Evolutionary conservation across 352 stramenopile genomes (phyloP), one percentile per base, ranked within the genome.

Genomic region (Phytophthora agathidicida): DNA sequence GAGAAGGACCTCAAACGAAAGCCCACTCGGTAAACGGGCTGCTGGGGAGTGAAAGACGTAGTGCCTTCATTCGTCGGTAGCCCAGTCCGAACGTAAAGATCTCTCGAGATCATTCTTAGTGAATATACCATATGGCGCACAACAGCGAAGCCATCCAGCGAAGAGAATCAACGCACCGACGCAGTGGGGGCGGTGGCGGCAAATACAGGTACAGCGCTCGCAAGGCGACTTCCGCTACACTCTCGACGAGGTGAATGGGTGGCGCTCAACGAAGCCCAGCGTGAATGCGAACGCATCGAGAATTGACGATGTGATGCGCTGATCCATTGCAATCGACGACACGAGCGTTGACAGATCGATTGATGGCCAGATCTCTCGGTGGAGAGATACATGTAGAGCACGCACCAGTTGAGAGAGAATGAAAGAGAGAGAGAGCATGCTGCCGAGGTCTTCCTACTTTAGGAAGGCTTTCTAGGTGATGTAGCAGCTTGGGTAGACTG

Each of bases 81-180:
- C n/a, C n/a, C n/a, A n/a, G n/a, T n/a, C n/a, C n/a, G n/a, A n/a
- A n/a, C n/a, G n/a, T n/a, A n/a, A n/a, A n/a, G n/a, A n/a, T n/a
- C n/a, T n/a, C n/a, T n/a, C n/a, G n/a, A n/a, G n/a, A n/a, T n/a
- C n/a, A n/a, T n/a, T n/a, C n/a, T n/a, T n/a, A n/a, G n/a, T n/a
- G n/a, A n/a, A n/a, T n/a, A n/a, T n/a, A n/a, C 60, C 67, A 75
- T 66, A 60, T 75, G 67, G 67, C 37, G 33, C 16, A n/a, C 24
- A 53, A 43, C 17, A 67, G 24, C 43, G 43, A 33, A 58, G 38
- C 39, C 41, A 54, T 56, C 28, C 17, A 38, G 32, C 5, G 36
- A 35, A 66, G 38, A 54, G 30, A 67, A 30, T 42, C 33, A 62
- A 57, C 49, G 42, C 31, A 45, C 33, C 28, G 28, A 19, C 35